phyloP scores from a whole-genome alignment of 1,284 basidiomycete genomes.

The Ceratobasidium sp. region DNA sequence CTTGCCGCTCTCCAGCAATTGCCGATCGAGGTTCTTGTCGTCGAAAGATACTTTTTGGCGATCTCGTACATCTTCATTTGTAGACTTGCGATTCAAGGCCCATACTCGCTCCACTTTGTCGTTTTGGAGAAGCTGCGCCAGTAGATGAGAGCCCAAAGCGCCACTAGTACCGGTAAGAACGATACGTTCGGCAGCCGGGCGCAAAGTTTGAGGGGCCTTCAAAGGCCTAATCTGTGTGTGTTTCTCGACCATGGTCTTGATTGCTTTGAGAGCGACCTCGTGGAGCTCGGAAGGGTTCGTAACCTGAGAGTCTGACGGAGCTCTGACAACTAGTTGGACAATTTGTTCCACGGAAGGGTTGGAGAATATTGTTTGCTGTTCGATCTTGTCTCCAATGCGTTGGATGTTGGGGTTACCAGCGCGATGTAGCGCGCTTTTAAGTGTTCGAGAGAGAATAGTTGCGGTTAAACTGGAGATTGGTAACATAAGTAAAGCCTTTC shows the following conservation, averaged over 20 bases:
- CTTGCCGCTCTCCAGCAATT: constrained; percentile 26
- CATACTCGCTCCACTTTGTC: constrained; percentile 34
- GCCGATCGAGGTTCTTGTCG: constrained; percentile 27
- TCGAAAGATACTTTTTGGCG: constrained; percentile 33
- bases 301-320: neutral
- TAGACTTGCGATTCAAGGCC: constrained; percentile 37
- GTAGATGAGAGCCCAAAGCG: constrained; percentile 48
- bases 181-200: constrained; percentile 42
- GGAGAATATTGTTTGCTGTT: constrained; percentile 16
- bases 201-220: neutral
- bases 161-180: constrained; percentile 52
- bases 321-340: neutral
- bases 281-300: neutral
- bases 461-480: neutral
- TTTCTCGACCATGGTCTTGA: neutral
- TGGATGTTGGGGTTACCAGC: neutral
- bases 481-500: neutral
- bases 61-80: neutral
- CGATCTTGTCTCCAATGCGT: neutral
- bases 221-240: neutral
- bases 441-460: neutral
- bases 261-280: neutral
- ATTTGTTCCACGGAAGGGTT: constrained; percentile 4
- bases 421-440: constrained; percentile 7
- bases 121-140: constrained; percentile 45